Base-by-base conservation (phyloP, 805 yeast genomes). In the Lachancea cidri region DNA sequence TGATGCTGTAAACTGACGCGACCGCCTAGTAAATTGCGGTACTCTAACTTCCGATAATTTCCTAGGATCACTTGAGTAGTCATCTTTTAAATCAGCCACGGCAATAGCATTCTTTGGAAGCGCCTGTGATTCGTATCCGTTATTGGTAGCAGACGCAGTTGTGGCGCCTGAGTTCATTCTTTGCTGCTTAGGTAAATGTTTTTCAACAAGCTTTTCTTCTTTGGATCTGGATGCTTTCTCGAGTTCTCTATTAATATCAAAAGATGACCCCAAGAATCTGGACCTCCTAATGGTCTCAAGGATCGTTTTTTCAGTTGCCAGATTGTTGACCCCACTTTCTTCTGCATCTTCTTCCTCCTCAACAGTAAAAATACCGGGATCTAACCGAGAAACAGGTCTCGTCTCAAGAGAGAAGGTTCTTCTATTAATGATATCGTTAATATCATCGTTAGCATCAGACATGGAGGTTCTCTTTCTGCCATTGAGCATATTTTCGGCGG, bases 21-120 rank as follows among this genome's bases (percentile, higher is more conserved):
- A 81, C 51, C 76, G 75, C 60, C 88, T 76, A 0, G 88, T 76
- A 27, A 83, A 86, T 46, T 75, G 77, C 17, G 91, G 91, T 37
- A 83, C 77, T 42, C 71, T 70, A 33, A 83, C 80, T 46, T 79
- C 83, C 15, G 84, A 75, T 33, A 83, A 68, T 9, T 67, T 72
- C 43, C 71, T 72, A 33, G 79, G 79, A 17, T 69, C 73, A 6
- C 29, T 50, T 42, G 36, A 35, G 9, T 35, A 36, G 9, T 47
- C 53, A 17, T 48, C 55, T 14, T 45, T 49, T 25, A 56, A 46
- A 16, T 54, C 46, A 5, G 49, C 57, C 9, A 53, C 44, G 15
- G 56, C 60, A 2, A 54, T 44, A 2, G 61, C 57, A 32, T 54
- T 50, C 25, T 56, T 53, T 3, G 65, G 65, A 17, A 58, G 40